Evolutionary conservation across 768 basidiomycete genomes (phyloP).

Genomic region (Boletus subcaerulescens): DNA sequence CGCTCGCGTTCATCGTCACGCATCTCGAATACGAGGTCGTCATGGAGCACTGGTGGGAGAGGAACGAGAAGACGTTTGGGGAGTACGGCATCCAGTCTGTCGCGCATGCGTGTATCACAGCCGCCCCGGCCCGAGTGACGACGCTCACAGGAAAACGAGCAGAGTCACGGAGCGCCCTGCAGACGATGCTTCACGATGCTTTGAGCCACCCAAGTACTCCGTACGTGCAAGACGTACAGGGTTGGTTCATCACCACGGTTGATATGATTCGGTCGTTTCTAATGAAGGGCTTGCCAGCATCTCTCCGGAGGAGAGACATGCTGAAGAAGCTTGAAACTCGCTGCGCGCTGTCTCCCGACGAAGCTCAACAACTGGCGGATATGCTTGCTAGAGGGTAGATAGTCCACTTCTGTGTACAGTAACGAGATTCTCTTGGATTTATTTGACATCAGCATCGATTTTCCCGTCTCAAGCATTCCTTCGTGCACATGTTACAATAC

Average conservation of each 20-base stretch:
- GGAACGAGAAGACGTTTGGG: not conserved
- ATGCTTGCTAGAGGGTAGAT: not conserved
- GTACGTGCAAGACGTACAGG: not conserved
- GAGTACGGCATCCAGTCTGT: not conserved
- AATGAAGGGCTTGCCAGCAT: not conserved
- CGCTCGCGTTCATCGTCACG: constrained; percentile 13
- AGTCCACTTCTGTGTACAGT: too few relatives aligned
- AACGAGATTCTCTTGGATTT: too few relatives aligned
- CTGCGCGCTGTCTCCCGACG: not conserved
- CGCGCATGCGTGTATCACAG: constrained; percentile 12
- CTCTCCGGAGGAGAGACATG: not conserved
- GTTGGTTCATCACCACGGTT: not conserved
- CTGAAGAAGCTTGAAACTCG: not conserved
- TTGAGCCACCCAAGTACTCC: not conserved
- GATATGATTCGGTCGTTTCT: not conserved
- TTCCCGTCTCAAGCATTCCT: too few relatives aligned
- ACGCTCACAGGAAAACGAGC: not conserved
- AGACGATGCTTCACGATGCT: not conserved
- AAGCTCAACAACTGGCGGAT: not conserved
- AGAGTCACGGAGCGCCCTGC: not conserved
- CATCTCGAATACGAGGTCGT: constrained; percentile 1
- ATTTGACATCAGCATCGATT: too few relatives aligned
- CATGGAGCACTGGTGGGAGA: constrained; percentile 15
- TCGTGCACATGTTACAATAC: too few relatives aligned
- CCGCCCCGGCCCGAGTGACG: not conserved